phyloP scores from a whole-genome alignment of 768 basidiomycete genomes.

The Pleurotus ostreatus region DNA sequence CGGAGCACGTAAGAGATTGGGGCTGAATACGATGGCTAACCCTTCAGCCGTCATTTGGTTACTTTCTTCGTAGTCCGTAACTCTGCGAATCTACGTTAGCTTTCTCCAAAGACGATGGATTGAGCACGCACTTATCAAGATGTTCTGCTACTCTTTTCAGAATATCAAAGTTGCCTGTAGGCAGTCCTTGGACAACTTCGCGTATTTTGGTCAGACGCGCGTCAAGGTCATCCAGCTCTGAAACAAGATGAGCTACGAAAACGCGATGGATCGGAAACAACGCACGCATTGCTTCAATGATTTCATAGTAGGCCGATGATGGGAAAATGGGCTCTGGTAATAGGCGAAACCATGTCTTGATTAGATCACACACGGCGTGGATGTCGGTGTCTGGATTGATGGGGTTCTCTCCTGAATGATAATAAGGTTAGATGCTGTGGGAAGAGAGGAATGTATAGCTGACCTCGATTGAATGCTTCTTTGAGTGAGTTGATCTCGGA shows the following conservation, averaged over 20 bases:
- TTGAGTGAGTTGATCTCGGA: conserved; percentile 66
- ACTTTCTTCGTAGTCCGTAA: conserved; percentile 84
- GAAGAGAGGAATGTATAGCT: background rate
- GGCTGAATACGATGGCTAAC: conserved; percentile 83
- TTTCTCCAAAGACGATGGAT: background rate
- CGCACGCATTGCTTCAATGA: conserved; percentile 70
- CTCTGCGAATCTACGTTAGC: conserved; percentile 33
- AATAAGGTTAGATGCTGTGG: background rate
- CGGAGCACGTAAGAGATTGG: conserved; percentile 72
- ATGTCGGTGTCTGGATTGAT: conserved; percentile 63
- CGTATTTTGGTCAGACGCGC: conserved; percentile 62
- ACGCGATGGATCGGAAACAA: background rate
- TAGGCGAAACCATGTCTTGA: conserved; percentile 84
- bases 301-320: conserved; percentile 56
- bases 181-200: conserved; percentile 62
- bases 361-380: conserved; percentile 76
- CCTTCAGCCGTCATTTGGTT: conserved; percentile 90
- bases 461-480: conserved; percentile 73
- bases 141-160: conserved; percentile 78
- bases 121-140: conserved; percentile 58
- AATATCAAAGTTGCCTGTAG: conserved; percentile 73
- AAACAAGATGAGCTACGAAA: background rate
- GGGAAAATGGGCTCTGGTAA: conserved; percentile 82
- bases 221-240: conserved; percentile 70
- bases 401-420: conserved; percentile 51